Base-by-base conservation (phyloP, 148 eudicot genomes). In the Rhododendron williamsianum region DNA sequence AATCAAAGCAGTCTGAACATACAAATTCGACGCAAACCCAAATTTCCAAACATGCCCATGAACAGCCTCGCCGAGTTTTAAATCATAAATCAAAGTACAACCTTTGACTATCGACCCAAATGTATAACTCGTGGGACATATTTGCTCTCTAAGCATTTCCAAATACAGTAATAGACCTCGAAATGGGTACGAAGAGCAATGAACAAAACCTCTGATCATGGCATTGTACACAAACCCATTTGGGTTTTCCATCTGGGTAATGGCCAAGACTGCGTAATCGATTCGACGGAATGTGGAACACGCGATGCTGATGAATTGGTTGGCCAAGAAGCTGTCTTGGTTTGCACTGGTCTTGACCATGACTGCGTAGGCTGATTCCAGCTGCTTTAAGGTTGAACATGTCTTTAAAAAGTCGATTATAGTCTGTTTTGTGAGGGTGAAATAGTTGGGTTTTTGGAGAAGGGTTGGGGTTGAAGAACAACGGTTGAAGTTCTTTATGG, bases 181-280 rank as follows among this genome's bases (percentile, higher is more conserved):
- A 67, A 89, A 38, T 23, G 94, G 93, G 54, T 56, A 89, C 30
- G 82, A 89, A 81, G 38, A 71, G 76, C 91, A 88, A 83, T 87
- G 87, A 73, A 91, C 83, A 65, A 87, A 84, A 33, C 92, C 98
- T 82, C 93, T 91, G n/a, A 94, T 91, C 36, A 93, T 36, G 6
- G 94, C 93, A 81, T 94, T 93, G 83, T 92, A 94, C 4, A 92
- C 96, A 65, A 93, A 90, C 21, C 88, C 90, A 88, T 93, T 95
- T 16, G 97, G 95, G 76, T 85, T 87, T 45, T 87, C 72, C 87
- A 94, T 89, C 69, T 90, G 92, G 88, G 90, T 3, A 48, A 91
- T 84, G 23, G 91, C 90, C 58, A 72, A 85, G 73, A 85, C 46
- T 41, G 94, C 98, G 54, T 89, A 91, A 52, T 95, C 92, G 19